Base-by-base conservation (phyloP, 1,284 basidiomycete species). In the Neolentinus lepideus region DNA sequence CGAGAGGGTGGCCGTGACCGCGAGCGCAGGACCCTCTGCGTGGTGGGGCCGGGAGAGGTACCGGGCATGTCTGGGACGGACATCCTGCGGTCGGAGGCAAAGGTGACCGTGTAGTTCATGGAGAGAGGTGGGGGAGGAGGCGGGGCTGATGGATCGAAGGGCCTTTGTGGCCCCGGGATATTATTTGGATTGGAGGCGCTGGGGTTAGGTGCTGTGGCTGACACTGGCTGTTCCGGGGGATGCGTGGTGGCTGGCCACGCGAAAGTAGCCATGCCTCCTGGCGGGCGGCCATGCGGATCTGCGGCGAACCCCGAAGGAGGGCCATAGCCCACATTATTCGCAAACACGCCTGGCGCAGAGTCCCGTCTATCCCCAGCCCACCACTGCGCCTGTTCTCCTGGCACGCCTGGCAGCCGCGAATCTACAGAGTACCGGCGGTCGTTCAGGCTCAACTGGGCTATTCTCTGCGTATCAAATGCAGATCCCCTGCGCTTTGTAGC, bases 401-500 rank as follows among this genome's bases (percentile, higher is more conserved):
- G 61, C 46, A 60, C 61, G 51, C 69, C 64, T 53, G 74, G 69
- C 51, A 69, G 68, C 54, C 85, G 78, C 29, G 81, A 79, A 67
- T 89, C 87, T n/a, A 83, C 74, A 26, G 88, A 90, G 65, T 82
- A 81, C 59, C 89, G 80, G 55, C 88, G 83, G 63, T 91, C 89
- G 63, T 85, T 81, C 63, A 90, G 69, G 63, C 79, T 85, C 61
- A 90, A 73, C 62, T 86, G 81, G 16, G 83, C 81, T 61, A 91
- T 82, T 56, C 84, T 74, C 59, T 81, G 79, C 6, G 86, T 83
- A 61, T 92, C 90, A 62, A 89, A 79, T 31, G 85, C 80, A 31
- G 90, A 92, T 52, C 86, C 85, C 53, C 90, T 79, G 62, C 90
- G 82, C 69, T 92, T 92, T 56, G 83, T 76, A 21, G 87, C 83